Conservation (phyloP, 495 filamentous ascomycete genomes). For the Hypoxylon rickii region DNA sequence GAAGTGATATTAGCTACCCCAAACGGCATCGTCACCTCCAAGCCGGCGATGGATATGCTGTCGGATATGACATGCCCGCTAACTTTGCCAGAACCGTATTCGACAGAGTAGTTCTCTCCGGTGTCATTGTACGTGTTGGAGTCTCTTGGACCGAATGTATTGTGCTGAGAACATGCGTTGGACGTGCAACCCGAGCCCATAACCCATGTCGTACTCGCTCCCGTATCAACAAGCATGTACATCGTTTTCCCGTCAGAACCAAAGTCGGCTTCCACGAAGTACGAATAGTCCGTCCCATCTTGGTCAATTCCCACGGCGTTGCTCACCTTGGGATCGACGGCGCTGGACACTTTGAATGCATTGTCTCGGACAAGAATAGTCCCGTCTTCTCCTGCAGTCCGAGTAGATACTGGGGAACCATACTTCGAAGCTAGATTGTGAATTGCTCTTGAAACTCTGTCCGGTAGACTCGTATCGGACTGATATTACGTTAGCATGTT, state of each 20-base stretch:
- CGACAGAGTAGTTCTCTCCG: slow-evolving; percentile 58
- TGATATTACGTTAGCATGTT: slow-evolving; percentile 15
- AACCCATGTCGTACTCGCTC: slow-evolving; percentile 78
- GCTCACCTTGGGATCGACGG: slow-evolving; percentile 54
- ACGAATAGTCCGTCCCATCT: slow-evolving; percentile 77
- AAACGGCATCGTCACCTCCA: slow-evolving; percentile 65
- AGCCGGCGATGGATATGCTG: slow-evolving; percentile 64
- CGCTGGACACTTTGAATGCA: slow-evolving; percentile 60
- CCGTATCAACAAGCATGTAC: slow-evolving; percentile 79
- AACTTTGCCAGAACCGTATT: slow-evolving; percentile 74
- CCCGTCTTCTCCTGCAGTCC: slow-evolving; percentile 4
- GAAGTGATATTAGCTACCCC: slow-evolving; percentile 70
- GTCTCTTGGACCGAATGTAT: slow-evolving; percentile 63
- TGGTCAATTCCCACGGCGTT: slow-evolving; percentile 71
- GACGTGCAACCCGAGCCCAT: slow-evolving; percentile 68
- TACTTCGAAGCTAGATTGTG: slow-evolving; percentile 21
- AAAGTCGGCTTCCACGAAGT: slow-evolving; percentile 71
- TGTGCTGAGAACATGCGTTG: slow-evolving; percentile 64
- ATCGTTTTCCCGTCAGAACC: slow-evolving; percentile 67
- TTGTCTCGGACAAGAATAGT: slow-evolving; percentile 46
- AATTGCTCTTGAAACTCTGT: slow-evolving; percentile 23
- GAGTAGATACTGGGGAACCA: slow-evolving; percentile 14
- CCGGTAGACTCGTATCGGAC: slow-evolving; percentile 10
- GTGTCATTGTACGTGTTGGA: slow-evolving; percentile 61
- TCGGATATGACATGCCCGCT: slow-evolving; percentile 67